These are phyloP conservation scores for Leptoxyphium fumago DNA, from an alignment of 2,329 filamentous ascomycete genomes.

Conservation along the genomic window DNA sequence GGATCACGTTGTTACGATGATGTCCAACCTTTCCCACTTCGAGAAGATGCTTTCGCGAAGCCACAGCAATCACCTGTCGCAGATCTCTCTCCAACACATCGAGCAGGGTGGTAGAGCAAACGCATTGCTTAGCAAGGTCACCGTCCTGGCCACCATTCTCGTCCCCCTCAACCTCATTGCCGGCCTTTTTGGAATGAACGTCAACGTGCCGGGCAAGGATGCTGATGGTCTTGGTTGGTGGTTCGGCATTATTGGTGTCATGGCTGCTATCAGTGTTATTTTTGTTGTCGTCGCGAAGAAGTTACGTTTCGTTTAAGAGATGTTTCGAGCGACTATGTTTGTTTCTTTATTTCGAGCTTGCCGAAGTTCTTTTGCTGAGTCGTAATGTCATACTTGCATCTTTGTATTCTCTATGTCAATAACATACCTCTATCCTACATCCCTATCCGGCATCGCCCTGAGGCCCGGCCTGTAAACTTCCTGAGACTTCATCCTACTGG, in stretches of 20 bases:
- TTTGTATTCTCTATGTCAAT: too few species aligned
- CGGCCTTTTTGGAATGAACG: slow-evolving; percentile 80
- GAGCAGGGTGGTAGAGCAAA: slow-evolving; percentile 79
- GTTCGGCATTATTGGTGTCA: slow-evolving; percentile 42
- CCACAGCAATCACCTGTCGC: slow-evolving; percentile 91
- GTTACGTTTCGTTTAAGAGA: slow-evolving; percentile 25
- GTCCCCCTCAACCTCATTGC: slow-evolving; percentile 90
- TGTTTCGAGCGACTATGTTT: background rate
- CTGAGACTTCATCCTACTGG: too few species aligned
- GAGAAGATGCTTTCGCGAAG: slow-evolving; percentile 93
- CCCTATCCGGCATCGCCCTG: too few species aligned
- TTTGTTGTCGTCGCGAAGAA: slow-evolving; percentile 23
- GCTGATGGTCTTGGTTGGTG: slow-evolving; percentile 37
- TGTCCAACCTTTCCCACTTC: slow-evolving; percentile 87
- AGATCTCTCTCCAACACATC: slow-evolving; percentile 83
- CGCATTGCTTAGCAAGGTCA: slow-evolving; percentile 84
- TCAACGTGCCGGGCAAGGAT: slow-evolving; percentile 50
- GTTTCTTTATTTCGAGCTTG: too few species aligned
- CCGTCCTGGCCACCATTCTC: slow-evolving; percentile 83
- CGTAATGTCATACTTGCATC: too few species aligned
- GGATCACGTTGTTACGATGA: slow-evolving; percentile 98
- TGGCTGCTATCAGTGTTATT: slow-evolving; percentile 26
- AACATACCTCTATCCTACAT: too few species aligned
- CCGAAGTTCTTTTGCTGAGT: too few species aligned
- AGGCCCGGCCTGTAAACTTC: too few species aligned